Evolutionary conservation across 2,329 filamentous ascomycete genomes (phyloP).

Genomic region (Claviceps spartinae): DNA sequence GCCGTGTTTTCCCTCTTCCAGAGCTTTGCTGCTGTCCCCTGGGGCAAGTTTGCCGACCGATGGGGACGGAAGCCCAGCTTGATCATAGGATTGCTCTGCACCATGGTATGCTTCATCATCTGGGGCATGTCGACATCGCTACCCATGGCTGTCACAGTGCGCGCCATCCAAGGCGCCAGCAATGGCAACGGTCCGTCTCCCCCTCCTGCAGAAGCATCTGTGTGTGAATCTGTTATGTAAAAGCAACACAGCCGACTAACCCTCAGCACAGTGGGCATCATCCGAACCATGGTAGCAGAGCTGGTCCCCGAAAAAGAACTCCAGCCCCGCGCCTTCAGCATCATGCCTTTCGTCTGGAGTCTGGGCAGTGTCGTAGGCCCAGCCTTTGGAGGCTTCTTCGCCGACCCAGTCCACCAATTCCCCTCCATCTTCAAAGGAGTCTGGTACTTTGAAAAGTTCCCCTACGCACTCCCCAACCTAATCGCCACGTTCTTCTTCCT

Average conservation of each 20-base stretch:
- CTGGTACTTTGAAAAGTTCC: constrained; percentile 59
- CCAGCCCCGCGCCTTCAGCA: constrained; percentile 76
- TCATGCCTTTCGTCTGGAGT: constrained; percentile 88
- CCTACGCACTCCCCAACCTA: constrained; percentile 76
- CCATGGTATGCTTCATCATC: constrained; percentile 66
- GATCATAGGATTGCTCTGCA: constrained; percentile 57
- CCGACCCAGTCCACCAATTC: constrained; percentile 63
- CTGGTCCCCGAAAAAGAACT: constrained; percentile 78
- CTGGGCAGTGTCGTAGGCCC: constrained; percentile 81
- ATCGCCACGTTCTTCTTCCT: constrained; percentile 65
- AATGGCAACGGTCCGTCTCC: constrained; percentile 62
- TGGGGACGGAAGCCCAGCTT: constrained; percentile 76
- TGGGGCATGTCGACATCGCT: constrained; percentile 77
- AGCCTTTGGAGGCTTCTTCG: constrained; percentile 73
- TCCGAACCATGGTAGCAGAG: constrained; percentile 84
- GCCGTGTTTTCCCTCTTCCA: constrained; percentile 61
- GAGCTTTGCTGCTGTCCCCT: constrained; percentile 56
- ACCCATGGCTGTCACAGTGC: constrained; percentile 63
- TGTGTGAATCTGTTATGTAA: neutral
- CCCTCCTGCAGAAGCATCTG: neutral
- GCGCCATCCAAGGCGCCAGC: constrained; percentile 66
- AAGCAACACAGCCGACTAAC: neutral
- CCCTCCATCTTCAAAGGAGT: constrained; percentile 55
- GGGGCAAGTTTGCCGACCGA: constrained; percentile 64
- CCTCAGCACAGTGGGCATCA: constrained; percentile 55